Base-by-base conservation (phyloP, 768 basidiomycete species). In the Mrakia blollopis region DNA sequence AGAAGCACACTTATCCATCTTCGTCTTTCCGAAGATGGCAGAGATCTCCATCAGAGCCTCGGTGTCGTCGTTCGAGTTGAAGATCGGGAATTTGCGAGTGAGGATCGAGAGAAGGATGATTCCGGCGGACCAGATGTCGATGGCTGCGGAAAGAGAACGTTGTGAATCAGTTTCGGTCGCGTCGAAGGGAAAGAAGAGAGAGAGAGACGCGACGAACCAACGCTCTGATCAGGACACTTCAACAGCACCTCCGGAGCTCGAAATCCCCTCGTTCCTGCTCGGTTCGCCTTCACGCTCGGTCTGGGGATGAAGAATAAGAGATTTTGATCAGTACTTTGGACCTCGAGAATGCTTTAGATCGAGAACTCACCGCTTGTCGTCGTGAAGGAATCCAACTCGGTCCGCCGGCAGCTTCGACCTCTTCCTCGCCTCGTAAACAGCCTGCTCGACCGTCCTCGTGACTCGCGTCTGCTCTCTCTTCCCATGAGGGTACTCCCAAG, bases 31-130 rank as follows among this genome's bases (percentile, higher is more conserved):
- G 78, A 97, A 88, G 62, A 99, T 90, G 16, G 89, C 86, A 23
- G 93, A 91, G 73, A 98, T 91, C 84, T 99, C 97, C 90, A 98
- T 92, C 28, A 98, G 86, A 9, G 95, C 97, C 83, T 99, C 96
- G 50, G 90, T 88, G 82, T 99, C 97, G 81, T 98, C 94, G 80
- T 88, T 91, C 28, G 94, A 93, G 80, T 93, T 91, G 85, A 98
- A 94, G 39, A 98, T 84, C 1, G 97, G 97, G 81, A 98, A 99
- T 80, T 96, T 97, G 62, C 89, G 88, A 0, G 90, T 91, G 50
- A 99, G 86, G 85, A 98, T 95, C 85, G 95, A 95, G 9, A 98
- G 87, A 0, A 99, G 84, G 73, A 98, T 97, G 81, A 91, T 90
- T 0, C 97, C 97, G 10, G 89, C 92, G 0, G 95, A 91, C 97